Conservation (phyloP, 148 eudicot species). For the Euryodendron excelsum region DNA sequence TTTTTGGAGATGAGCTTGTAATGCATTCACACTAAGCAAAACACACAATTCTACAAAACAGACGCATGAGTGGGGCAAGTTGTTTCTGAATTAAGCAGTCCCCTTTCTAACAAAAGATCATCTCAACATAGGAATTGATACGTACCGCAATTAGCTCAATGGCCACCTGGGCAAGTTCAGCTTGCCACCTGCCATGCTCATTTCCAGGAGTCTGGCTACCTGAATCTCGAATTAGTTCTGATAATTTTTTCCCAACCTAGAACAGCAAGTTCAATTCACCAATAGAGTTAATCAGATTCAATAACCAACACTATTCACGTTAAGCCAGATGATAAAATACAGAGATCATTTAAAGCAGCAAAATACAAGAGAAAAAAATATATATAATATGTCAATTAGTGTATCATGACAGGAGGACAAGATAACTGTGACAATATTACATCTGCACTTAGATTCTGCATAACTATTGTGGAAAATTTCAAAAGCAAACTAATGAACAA, state of each 20-base stretch:
- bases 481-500: background rate
- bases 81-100: background rate
- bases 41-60: background rate
- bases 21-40: background rate
- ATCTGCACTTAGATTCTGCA: background rate
- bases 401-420: background rate
- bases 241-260: constrained; percentile 88
- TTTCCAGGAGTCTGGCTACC: constrained; percentile 78
- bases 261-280: constrained; percentile 14
- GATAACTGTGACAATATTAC: background rate
- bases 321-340: background rate
- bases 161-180: constrained; percentile 90
- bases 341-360: background rate
- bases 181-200: constrained; percentile 91
- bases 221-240: constrained; percentile 92
- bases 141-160: constrained; percentile 93
- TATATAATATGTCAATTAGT: background rate
- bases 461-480: background rate
- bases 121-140: background rate
- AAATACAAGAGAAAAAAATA: background rate
- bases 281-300: background rate
- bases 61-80: background rate
- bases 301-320: background rate
- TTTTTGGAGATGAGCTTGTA: background rate
- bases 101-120: background rate